A percentile compares a stretch with the other conserved stretches of the same genome.
Evolutionary conservation across 2,329 filamentous ascomycete genomes (phyloP).

Genomic region (Venturia asperata): DNA sequence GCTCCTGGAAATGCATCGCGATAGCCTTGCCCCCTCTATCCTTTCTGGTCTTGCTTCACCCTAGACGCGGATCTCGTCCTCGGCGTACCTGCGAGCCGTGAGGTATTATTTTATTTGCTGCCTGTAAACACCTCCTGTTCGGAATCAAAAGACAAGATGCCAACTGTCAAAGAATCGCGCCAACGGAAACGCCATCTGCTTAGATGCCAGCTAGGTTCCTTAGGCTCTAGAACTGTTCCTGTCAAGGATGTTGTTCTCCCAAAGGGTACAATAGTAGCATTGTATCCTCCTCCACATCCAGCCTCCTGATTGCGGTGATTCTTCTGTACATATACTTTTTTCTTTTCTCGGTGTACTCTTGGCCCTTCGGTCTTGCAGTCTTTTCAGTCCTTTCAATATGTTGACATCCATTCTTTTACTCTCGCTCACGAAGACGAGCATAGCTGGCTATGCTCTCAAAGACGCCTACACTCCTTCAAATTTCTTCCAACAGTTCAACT

Average conservation of each 20-base stretch:
- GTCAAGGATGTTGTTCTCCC: background rate
- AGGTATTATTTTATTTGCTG: background rate
- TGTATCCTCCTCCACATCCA: background rate
- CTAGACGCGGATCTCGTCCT: conserved; percentile 6
- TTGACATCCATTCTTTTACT: conserved; percentile 14
- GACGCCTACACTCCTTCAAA: conserved; percentile 35
- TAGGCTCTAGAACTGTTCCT: background rate
- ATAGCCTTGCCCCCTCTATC: background rate
- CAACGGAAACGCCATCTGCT: conserved; percentile 13
- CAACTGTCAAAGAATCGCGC: conserved; percentile 8
- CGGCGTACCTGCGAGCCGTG: conserved; percentile 12
- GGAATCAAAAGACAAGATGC: conserved; percentile 4
- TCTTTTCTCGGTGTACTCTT: conserved; percentile 2
- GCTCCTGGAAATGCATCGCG: background rate
- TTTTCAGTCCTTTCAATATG: conserved; percentile 2
- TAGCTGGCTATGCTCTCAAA: conserved; percentile 30
- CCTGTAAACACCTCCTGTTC: conserved; percentile 12
- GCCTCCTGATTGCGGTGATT: background rate
- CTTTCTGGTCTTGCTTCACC: background rate
- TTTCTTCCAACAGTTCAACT: conserved; percentile 41
- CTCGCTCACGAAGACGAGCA: conserved; percentile 13
- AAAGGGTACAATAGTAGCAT: background rate
- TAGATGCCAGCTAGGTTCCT: background rate
- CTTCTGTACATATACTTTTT: conserved; percentile 12
- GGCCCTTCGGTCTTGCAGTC: background rate